Conservation (phyloP, 805 yeast genomes). For the Alloascoidea africana region DNA sequence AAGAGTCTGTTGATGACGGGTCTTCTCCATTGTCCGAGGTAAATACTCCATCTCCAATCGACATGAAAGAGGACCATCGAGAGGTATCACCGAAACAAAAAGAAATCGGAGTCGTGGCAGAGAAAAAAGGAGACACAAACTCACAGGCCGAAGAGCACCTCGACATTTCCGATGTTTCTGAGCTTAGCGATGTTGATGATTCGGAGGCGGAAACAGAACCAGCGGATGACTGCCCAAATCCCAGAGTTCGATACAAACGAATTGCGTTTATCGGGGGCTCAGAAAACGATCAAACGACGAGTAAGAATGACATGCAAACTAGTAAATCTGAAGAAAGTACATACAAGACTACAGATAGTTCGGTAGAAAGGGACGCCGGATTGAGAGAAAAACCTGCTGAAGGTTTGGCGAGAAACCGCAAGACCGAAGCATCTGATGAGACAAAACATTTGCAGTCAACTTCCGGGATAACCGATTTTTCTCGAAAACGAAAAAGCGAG, state of each 20-base stretch:
- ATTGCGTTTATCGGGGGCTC: slow-evolving; percentile 8
- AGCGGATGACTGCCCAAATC: slow-evolving; percentile 32
- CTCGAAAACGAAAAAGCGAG: slow-evolving; percentile 9
- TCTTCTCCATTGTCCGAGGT: not conserved
- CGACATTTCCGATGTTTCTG: slow-evolving; percentile 19
- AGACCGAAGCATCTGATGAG: slow-evolving; percentile 3
- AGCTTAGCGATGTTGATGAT: slow-evolving; percentile 41
- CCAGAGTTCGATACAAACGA: slow-evolving; percentile 11
- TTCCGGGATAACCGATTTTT: slow-evolving; percentile 5
- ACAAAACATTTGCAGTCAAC: slow-evolving; percentile 4
- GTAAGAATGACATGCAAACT: too few species aligned
- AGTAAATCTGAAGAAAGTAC: slow-evolving; percentile 5
- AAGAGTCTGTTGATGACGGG: too few species aligned
- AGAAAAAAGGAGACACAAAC: not conserved
- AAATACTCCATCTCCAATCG: not conserved
- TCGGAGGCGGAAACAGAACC: slow-evolving; percentile 90
- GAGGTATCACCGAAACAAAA: too few species aligned
- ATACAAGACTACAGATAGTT: not conserved
- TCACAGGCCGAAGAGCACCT: not conserved
- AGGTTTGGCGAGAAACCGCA: slow-evolving; percentile 4
- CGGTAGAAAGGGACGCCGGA: slow-evolving; percentile 4
- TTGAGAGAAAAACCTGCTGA: too few species aligned
- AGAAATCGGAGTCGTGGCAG: not conserved
- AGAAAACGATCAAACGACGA: not conserved
- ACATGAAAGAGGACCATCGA: too few species aligned